Percentiles rank a stretch among this genome's conserved stretches.
Conservation (phyloP, 2,329 filamentous ascomycete genomes). For the Albifimbria verrucaria region DNA sequence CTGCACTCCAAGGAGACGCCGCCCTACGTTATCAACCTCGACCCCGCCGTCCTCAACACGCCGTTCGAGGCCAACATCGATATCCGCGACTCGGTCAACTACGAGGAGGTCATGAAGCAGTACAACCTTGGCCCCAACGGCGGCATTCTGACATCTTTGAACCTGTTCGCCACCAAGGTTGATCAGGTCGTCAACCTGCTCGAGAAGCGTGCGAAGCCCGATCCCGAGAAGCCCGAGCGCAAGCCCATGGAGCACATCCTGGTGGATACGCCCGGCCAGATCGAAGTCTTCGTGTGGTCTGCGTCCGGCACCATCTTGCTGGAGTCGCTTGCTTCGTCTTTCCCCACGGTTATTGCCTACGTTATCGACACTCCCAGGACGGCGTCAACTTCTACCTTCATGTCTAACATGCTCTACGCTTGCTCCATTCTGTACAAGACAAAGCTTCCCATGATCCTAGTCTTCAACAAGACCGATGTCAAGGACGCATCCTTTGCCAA, state of each 20-base stretch:
- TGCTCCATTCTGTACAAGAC: constrained; percentile 99
- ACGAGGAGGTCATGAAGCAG: constrained; percentile 99
- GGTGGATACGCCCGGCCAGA: constrained; percentile 94
- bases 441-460: constrained; percentile 95
- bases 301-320: constrained; percentile 92
- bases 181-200: constrained; percentile 88
- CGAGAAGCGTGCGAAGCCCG: constrained; percentile 77
- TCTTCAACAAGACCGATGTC: constrained; percentile 99
- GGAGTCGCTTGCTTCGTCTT: constrained; percentile 86
- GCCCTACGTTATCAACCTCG: constrained; percentile 95
- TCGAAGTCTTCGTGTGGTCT: constrained; percentile 98
- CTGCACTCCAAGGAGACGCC: constrained; percentile 76
- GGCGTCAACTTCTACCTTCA: constrained; percentile 91
- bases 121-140: constrained; percentile 97
- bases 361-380: constrained; percentile 96
- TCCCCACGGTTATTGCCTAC: constrained; percentile 96
- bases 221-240: constrained; percentile 55
- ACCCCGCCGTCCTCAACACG: constrained; percentile 88
- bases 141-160: constrained; percentile 90
- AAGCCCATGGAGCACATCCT: constrained; percentile 78
- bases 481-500: constrained; percentile 88
- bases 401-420: constrained; percentile 99
- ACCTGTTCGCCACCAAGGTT: constrained; percentile 96
- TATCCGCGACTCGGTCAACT: constrained; percentile 98
- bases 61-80: constrained; percentile 98